Evolutionary conservation across 495 filamentous ascomycete species (phyloP).

Genomic region (Penicillium tannophilum): DNA sequence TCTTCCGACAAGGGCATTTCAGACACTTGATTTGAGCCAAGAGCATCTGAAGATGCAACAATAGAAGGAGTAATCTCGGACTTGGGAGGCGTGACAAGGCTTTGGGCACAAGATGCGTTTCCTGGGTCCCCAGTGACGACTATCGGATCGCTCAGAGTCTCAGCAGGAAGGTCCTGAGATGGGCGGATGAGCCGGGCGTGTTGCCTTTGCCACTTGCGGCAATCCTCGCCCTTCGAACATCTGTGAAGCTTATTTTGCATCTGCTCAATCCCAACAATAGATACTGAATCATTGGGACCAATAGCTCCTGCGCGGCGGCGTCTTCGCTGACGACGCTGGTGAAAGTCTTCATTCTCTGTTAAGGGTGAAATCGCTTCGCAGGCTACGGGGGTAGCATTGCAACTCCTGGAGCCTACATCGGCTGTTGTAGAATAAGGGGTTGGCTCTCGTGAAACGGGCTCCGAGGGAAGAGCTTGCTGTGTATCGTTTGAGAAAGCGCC

Average conservation of each 20-base stretch:
- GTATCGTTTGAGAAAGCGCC: neutral
- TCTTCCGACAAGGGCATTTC: conserved; percentile 71
- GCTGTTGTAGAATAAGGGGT: neutral
- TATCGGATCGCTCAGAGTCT: conserved; percentile 8
- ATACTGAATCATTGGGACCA: conserved; percentile 77
- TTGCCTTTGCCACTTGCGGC: conserved; percentile 75
- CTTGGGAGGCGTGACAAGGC: conserved; percentile 27
- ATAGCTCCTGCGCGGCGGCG: conserved; percentile 59
- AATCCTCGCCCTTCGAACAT: conserved; percentile 90
- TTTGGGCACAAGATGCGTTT: conserved; percentile 63
- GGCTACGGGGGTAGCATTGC: neutral
- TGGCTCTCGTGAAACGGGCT: neutral
- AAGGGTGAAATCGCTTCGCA: neutral
- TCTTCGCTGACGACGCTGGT: neutral
- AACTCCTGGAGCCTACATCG: neutral
- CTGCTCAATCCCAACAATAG: conserved; percentile 91
- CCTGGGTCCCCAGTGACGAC: conserved; percentile 72
- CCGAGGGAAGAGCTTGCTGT: neutral
- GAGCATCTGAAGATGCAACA: conserved; percentile 85
- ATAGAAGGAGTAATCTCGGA: conserved; percentile 64
- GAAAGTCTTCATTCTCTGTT: neutral
- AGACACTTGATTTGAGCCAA: conserved; percentile 61
- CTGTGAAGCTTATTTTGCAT: conserved; percentile 78
- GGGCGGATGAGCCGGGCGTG: conserved; percentile 43
- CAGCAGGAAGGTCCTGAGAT: conserved; percentile 20